Evolutionary conservation across 139 green algal genomes (phyloP).

Genomic region (Chlamydomonas sp.): DNA sequence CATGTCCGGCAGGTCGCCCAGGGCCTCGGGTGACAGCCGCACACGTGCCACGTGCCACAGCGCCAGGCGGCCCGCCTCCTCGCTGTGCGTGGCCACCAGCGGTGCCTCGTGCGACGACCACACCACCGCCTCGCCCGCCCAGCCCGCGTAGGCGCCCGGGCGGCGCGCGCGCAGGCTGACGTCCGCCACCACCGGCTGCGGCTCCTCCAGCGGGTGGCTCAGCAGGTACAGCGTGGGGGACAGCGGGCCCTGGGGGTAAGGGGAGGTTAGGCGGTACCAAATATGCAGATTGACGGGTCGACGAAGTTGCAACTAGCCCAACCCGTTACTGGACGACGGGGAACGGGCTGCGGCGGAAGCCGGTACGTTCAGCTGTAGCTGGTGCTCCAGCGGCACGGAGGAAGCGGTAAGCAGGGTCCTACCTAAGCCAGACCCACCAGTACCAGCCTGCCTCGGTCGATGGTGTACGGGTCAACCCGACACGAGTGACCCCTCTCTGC

Average conservation of each 20-base stretch:
- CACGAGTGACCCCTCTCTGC: not conserved
- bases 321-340: not conserved
- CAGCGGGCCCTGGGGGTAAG: constrained; percentile 27
- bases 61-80: constrained; percentile 54
- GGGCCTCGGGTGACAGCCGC: not conserved
- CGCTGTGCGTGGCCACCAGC: constrained; percentile 68
- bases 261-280: not conserved
- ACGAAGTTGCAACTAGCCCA: not conserved
- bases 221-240: constrained; percentile 55
- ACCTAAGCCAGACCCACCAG: not conserved
- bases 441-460: not conserved
- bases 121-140: constrained; percentile 65
- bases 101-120: constrained; percentile 65
- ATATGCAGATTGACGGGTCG: not conserved
- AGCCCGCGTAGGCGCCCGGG: constrained; percentile 39
- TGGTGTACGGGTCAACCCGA: not conserved
- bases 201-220: constrained; percentile 69
- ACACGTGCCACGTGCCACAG: constrained; percentile 46
- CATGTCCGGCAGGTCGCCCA: constrained; percentile 54
- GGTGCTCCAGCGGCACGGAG: not conserved
- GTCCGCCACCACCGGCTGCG: constrained; percentile 59
- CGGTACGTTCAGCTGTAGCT: not conserved
- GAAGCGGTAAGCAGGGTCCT: not conserved
- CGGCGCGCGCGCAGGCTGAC: constrained; percentile 38
- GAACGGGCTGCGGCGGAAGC: not conserved